Base-by-base conservation (phyloP, 129 eudicot species). In the Oenanthe sinensis region DNA sequence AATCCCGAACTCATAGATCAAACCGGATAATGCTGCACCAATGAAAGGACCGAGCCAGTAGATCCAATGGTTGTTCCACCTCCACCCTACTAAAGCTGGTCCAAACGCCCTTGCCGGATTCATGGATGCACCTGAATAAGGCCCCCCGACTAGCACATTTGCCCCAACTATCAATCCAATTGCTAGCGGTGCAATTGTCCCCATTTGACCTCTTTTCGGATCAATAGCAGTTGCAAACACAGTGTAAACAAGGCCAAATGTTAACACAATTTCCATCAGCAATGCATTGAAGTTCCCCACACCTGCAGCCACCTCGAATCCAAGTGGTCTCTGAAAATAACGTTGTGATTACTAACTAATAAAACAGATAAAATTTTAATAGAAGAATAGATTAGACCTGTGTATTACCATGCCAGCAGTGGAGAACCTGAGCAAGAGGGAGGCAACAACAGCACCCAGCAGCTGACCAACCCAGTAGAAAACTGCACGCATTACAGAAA, bases 41-140 rank as follows among this genome's bases (percentile, higher is more conserved):
- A 93, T 24, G 49, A 93, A 89, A 40, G 98, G 98, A 1, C 98
- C 97, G 8, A 93, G 48, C 98, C 98, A 93, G 52, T 93, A 93
- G 82, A 93, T 80, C 98, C 98, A 91, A 44, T 93, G 97, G 80
- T 91, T 81, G 50, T 73, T 40, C 98, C 98, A 93, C 81, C 96
- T 87, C 97, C 97, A 89, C 9, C 98, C 97, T n/a, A 91, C 91
- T 70, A 93, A 43, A 4, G 98, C 91, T 1, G 98, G 98, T 22
- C 98, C 98, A 9, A 93, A 93, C 0, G 97, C 97, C 79, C 98
- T 82, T 0, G 98, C 98, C 0, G 98, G 97, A 77, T 93, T 93
- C 98, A 93, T 93, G 0, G 96, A 68, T 7, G 97, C 98, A 1
- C 98, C 98, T 0, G 84, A 87, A 17, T 89, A 93, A 3, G 97